A percentile compares a stretch with the other conserved stretches of the same genome.
These are phyloP conservation scores for Trichosporon ovoides DNA, from an alignment of 1,284 basidiomycete genomes.

Conservation along the genomic window DNA sequence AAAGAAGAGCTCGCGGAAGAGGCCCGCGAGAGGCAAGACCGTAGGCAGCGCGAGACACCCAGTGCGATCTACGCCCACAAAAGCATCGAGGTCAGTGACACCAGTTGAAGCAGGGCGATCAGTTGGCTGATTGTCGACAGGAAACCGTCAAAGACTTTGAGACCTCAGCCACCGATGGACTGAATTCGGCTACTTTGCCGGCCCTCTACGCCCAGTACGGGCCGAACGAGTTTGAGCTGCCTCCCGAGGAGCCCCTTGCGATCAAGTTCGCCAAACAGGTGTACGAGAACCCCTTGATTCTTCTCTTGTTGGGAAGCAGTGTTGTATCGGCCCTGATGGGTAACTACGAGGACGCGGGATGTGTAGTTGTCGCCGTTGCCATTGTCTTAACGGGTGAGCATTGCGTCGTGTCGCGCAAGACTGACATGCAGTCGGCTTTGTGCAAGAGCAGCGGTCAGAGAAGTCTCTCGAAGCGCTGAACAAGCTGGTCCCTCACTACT, in stretches of 20 bases:
- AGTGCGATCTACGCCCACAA: slow-evolving; percentile 45
- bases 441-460: slow-evolving; percentile 92
- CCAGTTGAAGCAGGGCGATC: slow-evolving; percentile 6
- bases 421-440: slow-evolving; percentile 70
- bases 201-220: slow-evolving; percentile 67
- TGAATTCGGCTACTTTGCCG: slow-evolving; percentile 61
- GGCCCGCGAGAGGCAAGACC: slow-evolving; percentile 24
- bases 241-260: slow-evolving; percentile 67
- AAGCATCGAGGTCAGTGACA: slow-evolving; percentile 31
- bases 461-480: slow-evolving; percentile 90
- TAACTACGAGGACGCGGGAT: slow-evolving; percentile 87
- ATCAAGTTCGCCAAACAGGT: slow-evolving; percentile 84
- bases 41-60: slow-evolving; percentile 43
- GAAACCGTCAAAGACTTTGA: slow-evolving; percentile 52
- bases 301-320: slow-evolving; percentile 82
- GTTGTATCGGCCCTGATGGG: slow-evolving; percentile 83
- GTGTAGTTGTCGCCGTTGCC: slow-evolving; percentile 85
- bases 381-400: slow-evolving; percentile 83
- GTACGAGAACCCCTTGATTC: slow-evolving; percentile 86
- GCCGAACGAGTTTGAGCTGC: slow-evolving; percentile 92
- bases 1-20: slow-evolving; percentile 30
- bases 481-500: slow-evolving; percentile 94
- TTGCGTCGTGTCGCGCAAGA: not conserved
- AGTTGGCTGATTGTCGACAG: slow-evolving; percentile 23
- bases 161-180: slow-evolving; percentile 60